phyloP scores from a whole-genome alignment of 441 rosid genomes.

The Omphalea diandra region DNA sequence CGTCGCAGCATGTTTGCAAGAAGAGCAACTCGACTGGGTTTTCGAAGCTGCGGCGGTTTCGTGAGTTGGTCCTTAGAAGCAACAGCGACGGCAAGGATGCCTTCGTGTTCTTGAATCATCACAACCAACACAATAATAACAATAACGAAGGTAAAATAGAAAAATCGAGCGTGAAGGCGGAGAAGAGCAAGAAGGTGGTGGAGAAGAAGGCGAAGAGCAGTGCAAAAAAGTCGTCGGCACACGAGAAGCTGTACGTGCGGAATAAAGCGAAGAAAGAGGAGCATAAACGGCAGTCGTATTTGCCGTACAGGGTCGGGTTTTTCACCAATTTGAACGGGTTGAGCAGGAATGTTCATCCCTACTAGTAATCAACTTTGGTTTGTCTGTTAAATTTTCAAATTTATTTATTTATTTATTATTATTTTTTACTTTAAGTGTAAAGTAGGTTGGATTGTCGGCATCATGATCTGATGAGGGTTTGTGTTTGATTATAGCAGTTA shows the following conservation, averaged over 20 bases:
- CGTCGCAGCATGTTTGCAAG: conserved; percentile 50
- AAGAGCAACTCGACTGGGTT: conserved; percentile 92
- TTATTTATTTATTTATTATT: conserved; percentile 6
- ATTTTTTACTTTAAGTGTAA: not conserved
- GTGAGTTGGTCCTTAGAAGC: conserved; percentile 57
- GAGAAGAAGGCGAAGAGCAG: conserved; percentile 13
- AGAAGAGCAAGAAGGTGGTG: conserved; percentile 11
- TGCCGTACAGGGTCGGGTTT: conserved; percentile 78
- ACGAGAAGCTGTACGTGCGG: conserved; percentile 56
- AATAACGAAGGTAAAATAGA: not conserved
- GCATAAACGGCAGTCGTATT: conserved; percentile 58
- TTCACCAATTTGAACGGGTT: conserved; percentile 65
- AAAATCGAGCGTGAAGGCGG: conserved; percentile 15
- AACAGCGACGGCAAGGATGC: conserved; percentile 82
- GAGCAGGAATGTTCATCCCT: conserved; percentile 76
- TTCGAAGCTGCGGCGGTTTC: conserved; percentile 72
- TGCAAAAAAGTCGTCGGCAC: conserved; percentile 47
- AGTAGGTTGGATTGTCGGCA: not conserved
- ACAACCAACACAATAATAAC: not conserved
- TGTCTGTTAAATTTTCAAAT: not conserved
- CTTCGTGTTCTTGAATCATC: conserved; percentile 47
- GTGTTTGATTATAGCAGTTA: too few relatives aligned
- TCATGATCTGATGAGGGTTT: too few relatives aligned
- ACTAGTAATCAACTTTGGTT: conserved; percentile 21
- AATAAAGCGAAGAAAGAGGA: conserved; percentile 49